Evolutionary conservation across 2,329 filamentous ascomycete species (phyloP), one percentile per base, ranked within the genome.

Genomic region (Zymoseptoria passerinii): DNA sequence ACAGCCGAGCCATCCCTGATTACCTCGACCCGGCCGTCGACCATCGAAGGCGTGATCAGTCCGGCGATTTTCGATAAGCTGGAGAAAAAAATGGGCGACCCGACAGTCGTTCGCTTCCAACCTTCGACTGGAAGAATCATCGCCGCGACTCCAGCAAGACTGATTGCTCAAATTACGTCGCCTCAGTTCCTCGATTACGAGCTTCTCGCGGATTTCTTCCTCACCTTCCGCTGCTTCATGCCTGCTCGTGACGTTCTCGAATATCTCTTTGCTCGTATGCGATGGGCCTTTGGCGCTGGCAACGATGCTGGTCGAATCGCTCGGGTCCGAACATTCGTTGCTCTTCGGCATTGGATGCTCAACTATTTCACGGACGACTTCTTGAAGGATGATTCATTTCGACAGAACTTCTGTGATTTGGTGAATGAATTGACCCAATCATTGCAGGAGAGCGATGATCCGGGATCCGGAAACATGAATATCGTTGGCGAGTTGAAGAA

Each of bases 361-460:
- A 99, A 99, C 72, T 99, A 99, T 73, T 99, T 97, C 66, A 81
- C 89, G 57, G 94, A 99, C 70, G 94, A 99, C 71, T 99, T 96
- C 71, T 83, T 95, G 48, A 75, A 87, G 23, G 85, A 92, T 70
- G 86, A 87, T 69, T 78, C 82, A 50, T 78, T 97, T 29, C 86
- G 92, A 8, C 77, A 82, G 4, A 83, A 83, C 16, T 96, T 96
- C 70, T 96, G 92, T 74, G 79, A 85, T 29, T 79, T 91, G 8
- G 80, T 96, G 59, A 96, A 97, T 71, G 71, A 72, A 23, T 71
- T 87, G 56, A 81, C 82, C 58, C 69, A 73, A 28, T 75, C 80
- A 57, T 75, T 87, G 35, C 79, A 76, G 56, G 72, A 74, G 52
- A 76, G 81, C 55, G 70, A 75, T 55, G 77, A 79, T 62, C 76